Evolutionary conservation across 768 basidiomycete genomes (phyloP).

Genomic region (Mycena galopus): DNA sequence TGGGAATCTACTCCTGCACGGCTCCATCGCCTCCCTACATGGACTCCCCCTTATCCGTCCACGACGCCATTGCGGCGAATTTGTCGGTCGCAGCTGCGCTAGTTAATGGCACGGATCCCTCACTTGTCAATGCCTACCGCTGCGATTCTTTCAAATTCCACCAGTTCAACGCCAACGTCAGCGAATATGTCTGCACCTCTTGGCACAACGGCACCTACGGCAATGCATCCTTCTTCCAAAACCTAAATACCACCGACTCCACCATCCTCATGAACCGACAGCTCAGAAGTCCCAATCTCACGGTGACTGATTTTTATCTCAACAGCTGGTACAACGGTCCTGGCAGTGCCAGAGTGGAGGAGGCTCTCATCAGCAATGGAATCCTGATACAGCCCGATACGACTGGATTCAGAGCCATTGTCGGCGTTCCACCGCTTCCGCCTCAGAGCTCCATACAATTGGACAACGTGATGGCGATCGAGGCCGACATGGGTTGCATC

Average conservation of each 20-base stretch:
- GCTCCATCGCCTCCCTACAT: background rate
- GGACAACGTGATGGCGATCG: background rate
- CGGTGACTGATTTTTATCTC: background rate
- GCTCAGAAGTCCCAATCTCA: background rate
- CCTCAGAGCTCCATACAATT: background rate
- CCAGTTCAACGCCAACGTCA: background rate
- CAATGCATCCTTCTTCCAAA: background rate
- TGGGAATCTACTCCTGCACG: background rate
- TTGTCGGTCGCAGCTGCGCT: background rate
- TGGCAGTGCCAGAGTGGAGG: background rate
- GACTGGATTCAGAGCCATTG: background rate
- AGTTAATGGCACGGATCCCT: background rate
- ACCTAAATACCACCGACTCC: background rate
- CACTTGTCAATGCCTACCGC: background rate
- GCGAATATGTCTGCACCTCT: background rate
- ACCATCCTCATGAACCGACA: background rate
- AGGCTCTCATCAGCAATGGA: background rate
- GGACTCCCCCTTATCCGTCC: background rate
- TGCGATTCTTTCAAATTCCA: background rate
- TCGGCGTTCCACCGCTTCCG: background rate
- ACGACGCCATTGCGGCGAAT: background rate
- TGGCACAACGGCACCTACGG: background rate
- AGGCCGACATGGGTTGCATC: background rate
- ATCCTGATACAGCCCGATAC: background rate
- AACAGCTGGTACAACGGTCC: background rate